phyloP scores from a whole-genome alignment of 495 filamentous ascomycete species.

The Talaromyces trachyspermus region DNA sequence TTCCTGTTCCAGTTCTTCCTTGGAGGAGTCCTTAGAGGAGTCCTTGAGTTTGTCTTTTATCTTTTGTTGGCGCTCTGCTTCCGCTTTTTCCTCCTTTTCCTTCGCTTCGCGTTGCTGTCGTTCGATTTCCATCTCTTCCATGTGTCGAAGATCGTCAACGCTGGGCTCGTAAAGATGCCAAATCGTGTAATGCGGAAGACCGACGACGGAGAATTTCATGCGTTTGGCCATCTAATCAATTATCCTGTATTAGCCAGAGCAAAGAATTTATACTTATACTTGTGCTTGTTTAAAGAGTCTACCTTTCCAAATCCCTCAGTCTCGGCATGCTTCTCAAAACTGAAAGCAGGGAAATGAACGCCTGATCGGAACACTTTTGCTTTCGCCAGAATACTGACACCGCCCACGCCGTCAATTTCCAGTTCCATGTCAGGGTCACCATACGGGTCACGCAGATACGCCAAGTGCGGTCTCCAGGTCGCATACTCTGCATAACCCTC shows the following conservation, averaged over 20 bases:
- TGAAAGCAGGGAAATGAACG: slow-evolving; percentile 97
- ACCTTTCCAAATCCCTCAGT: slow-evolving; percentile 99
- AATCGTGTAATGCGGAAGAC: slow-evolving; percentile 95
- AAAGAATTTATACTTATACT: too few species aligned
- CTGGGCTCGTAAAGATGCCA: slow-evolving; percentile 99
- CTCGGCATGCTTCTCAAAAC: slow-evolving; percentile 97
- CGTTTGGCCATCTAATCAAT: slow-evolving; percentile 97
- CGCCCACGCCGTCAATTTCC: slow-evolving; percentile 97
- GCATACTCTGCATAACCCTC: slow-evolving; percentile 99
- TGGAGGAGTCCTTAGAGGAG: too few species aligned
- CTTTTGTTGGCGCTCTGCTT: slow-evolving; percentile 44
- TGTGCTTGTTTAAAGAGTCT: slow-evolving; percentile 27
- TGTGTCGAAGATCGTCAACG: slow-evolving; percentile 92
- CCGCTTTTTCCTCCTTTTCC: slow-evolving; percentile 59
- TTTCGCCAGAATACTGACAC: slow-evolving; percentile 95
- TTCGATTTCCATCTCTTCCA: slow-evolving; percentile 94
- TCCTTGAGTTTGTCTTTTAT: slow-evolving; percentile 67
- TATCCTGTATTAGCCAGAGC: too few species aligned
- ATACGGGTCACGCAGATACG: slow-evolving; percentile 94
- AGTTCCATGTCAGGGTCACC: slow-evolving; percentile 99
- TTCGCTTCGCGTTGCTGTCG: slow-evolving; percentile 62
- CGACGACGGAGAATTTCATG: slow-evolving; percentile 94
- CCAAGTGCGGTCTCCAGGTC: slow-evolving; percentile 95
- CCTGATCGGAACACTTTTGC: slow-evolving; percentile 89
- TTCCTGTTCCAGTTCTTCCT: slow-evolving; percentile 79